phyloP scores from a whole-genome alignment of 208 protist genomes.

The Leptomonas seymouri region DNA sequence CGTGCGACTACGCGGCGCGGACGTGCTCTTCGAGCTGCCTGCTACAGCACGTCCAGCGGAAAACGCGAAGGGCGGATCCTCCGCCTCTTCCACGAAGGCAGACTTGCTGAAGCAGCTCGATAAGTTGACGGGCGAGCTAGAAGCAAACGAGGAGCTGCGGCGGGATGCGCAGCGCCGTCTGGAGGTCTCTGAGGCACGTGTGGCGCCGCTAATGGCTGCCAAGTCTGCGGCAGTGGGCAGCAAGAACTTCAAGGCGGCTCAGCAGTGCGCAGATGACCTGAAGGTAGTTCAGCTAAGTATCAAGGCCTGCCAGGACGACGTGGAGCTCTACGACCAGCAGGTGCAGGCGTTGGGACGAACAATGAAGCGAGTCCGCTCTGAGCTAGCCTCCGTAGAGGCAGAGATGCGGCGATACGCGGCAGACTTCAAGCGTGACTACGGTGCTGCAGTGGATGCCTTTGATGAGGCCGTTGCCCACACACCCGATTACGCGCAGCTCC shows the following conservation, averaged over 20 bases:
- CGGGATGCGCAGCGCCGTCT: slow-evolving; percentile 15
- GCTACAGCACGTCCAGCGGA: slow-evolving; percentile 2
- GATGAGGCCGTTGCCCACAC: neutral
- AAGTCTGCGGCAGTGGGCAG: slow-evolving; percentile 45
- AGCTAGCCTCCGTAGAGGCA: slow-evolving; percentile 13
- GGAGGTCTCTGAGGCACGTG: slow-evolving; percentile 9
- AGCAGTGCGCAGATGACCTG: slow-evolving; percentile 36
- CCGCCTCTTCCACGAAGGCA: slow-evolving; percentile 3
- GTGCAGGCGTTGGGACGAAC: slow-evolving; percentile 15
- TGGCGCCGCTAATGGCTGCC: slow-evolving; percentile 38
- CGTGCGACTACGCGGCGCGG: slow-evolving; percentile 11
- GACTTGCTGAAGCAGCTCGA: slow-evolving; percentile 34
- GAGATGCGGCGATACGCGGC: slow-evolving; percentile 13
- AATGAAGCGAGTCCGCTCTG: slow-evolving; percentile 10
- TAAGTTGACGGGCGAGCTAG: slow-evolving; percentile 20
- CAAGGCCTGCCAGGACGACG: slow-evolving; percentile 9
- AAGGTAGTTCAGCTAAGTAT: slow-evolving; percentile 14
- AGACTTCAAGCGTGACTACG: slow-evolving; percentile 1
- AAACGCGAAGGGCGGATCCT: neutral
- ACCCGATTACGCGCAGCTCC: slow-evolving; percentile 18
- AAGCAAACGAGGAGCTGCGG: slow-evolving; percentile 26
- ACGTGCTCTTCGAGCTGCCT: slow-evolving; percentile 17
- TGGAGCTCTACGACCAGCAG: slow-evolving; percentile 16
- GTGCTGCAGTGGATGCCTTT: neutral
- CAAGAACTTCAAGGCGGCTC: slow-evolving; percentile 54